These are phyloP conservation scores for Tricholoma terreum DNA, from an alignment of 768 basidiomycete species.

Conservation along the genomic window DNA sequence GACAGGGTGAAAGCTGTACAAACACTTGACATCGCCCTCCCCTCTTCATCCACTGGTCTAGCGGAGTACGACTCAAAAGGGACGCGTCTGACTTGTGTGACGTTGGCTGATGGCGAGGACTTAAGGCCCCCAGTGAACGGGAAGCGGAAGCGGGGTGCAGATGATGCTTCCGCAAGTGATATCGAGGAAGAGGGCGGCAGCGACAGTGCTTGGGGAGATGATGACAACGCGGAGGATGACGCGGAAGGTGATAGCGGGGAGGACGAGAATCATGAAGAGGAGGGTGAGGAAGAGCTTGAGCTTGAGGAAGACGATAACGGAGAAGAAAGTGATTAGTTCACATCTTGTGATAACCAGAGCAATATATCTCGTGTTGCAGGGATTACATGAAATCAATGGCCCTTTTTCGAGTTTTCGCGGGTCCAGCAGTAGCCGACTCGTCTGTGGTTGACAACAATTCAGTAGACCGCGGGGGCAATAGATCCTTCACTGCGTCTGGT, in stretches of 20 bases:
- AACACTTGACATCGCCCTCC: constrained; percentile 59
- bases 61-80: constrained; percentile 22
- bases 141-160: constrained; percentile 26
- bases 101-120: constrained; percentile 31
- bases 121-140: constrained; percentile 5
- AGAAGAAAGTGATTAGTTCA: constrained; percentile 21
- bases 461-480: too few species aligned
- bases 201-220: constrained; percentile 11
- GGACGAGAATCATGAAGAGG: constrained; percentile 13
- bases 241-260: constrained; percentile 27
- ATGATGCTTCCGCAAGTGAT: constrained; percentile 17
- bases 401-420: constrained; percentile 57
- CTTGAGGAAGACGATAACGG: constrained; percentile 27
- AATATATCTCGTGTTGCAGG: background rate
- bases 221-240: constrained; percentile 25
- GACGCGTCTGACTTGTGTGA: constrained; percentile 24
- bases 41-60: constrained; percentile 28
- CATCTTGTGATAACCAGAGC: background rate
- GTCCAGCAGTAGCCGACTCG: constrained; percentile 8
- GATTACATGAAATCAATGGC: constrained; percentile 73
- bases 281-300: background rate
- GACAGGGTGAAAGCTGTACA: constrained; percentile 79
- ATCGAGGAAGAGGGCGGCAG: constrained; percentile 19
- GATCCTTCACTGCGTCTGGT: constrained; percentile 44
- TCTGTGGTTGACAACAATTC: constrained; percentile 16